Evolutionary conservation across 2,329 filamentous ascomycete genomes (phyloP).

Genomic region (Fusarium beomiforme): DNA sequence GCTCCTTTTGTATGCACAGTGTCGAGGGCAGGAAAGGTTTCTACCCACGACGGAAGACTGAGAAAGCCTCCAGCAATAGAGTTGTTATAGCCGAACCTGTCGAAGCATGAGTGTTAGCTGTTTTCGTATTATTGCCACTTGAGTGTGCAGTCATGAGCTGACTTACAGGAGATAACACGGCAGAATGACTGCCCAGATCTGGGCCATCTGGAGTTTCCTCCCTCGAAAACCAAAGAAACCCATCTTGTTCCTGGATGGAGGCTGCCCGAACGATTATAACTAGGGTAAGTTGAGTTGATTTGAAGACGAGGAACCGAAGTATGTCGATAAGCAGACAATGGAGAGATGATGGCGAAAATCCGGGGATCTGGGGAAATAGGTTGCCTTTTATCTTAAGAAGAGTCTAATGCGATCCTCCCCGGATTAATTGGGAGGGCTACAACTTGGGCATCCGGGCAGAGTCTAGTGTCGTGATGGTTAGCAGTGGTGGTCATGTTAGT

Average conservation of each 20-base stretch:
- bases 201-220: background rate
- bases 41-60: background rate
- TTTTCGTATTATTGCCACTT: background rate
- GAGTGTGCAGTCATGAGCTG: fast-evolving
- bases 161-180: constrained; percentile 1
- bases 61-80: constrained; percentile 1
- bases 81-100: background rate
- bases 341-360: background rate
- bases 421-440: background rate
- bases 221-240: background rate
- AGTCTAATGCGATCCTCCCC: background rate
- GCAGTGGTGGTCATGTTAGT: background rate
- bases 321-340: background rate
- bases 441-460: background rate
- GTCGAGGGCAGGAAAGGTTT: constrained; percentile 1
- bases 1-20: background rate
- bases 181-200: constrained; percentile 3
- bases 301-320: fast-evolving
- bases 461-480: background rate
- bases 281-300: background rate
- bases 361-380: background rate
- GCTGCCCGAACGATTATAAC: background rate
- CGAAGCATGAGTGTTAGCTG: fast-evolving
- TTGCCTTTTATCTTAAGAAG: background rate
- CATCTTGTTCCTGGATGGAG: background rate